phyloP scores from a whole-genome alignment of 225 moss, liverwort and hornwort genomes.

The Ulota crispa region DNA sequence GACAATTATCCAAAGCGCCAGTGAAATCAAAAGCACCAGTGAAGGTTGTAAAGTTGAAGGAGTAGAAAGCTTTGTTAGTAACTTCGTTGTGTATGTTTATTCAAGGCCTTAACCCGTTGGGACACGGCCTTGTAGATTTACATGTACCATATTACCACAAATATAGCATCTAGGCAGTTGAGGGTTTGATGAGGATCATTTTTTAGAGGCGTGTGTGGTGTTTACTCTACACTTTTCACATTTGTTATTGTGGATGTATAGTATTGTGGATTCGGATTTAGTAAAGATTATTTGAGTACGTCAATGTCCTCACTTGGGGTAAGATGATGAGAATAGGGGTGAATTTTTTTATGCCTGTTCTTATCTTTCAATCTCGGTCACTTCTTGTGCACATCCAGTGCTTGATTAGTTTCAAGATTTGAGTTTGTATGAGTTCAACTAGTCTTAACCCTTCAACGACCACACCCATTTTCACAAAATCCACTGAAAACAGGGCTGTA shows the following conservation, averaged over 20 bases:
- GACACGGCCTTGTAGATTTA: slow-evolving; percentile 18
- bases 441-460: too few species aligned
- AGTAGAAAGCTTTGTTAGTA: slow-evolving; percentile 16
- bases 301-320: not conserved
- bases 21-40: slow-evolving; percentile 11
- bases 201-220: not conserved
- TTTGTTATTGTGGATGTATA: slow-evolving; percentile 11
- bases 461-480: too few species aligned
- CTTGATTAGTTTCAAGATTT: too few species aligned
- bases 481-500: too few species aligned
- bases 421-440: too few species aligned
- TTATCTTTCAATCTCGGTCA: too few species aligned
- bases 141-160: slow-evolving; percentile 34
- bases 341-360: too few species aligned
- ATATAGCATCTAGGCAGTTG: slow-evolving; percentile 9
- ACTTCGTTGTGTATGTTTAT: slow-evolving; percentile 17
- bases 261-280: not conserved
- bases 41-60: slow-evolving; percentile 23
- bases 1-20: not conserved
- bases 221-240: not conserved
- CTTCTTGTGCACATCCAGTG: too few species aligned
- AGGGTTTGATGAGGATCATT: slow-evolving; percentile 15
- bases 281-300: not conserved
- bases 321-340: too few species aligned
- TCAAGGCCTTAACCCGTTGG: not conserved